Evolutionary conservation across 1,139 yeast genomes (phyloP).

Genomic region (Debaryomyces psychrophilus): DNA sequence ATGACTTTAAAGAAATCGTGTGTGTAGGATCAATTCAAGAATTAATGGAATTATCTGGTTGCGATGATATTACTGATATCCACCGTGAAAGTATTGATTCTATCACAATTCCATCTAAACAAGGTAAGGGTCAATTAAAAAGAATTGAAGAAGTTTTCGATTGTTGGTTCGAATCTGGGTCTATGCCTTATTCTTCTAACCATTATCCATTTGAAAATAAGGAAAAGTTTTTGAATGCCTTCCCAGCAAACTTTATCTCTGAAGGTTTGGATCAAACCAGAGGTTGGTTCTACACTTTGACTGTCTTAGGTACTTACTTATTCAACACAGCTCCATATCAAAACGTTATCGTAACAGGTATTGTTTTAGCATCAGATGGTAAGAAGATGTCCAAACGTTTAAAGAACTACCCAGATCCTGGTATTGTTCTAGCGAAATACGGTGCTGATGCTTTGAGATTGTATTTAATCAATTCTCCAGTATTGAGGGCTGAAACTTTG

Average conservation of each 20-base stretch:
- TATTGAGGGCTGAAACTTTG: slow-evolving; percentile 92
- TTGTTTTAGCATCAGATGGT: slow-evolving; percentile 96
- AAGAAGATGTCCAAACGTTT: slow-evolving; percentile 98
- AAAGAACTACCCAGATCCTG: slow-evolving; percentile 97
- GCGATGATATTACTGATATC: slow-evolving; percentile 76
- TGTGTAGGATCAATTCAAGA: slow-evolving; percentile 92
- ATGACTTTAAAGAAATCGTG: slow-evolving; percentile 87
- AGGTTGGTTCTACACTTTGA: slow-evolving; percentile 99
- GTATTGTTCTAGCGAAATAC: slow-evolving; percentile 73
- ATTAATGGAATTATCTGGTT: slow-evolving; percentile 82
- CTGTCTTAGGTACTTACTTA: slow-evolving; percentile 93
- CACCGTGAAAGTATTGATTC: slow-evolving; percentile 93
- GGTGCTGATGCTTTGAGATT: slow-evolving; percentile 98
- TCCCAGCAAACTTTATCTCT: slow-evolving; percentile 97
- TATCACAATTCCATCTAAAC: slow-evolving; percentile 89
- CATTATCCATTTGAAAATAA: slow-evolving; percentile 94
- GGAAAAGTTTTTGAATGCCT: slow-evolving; percentile 72
- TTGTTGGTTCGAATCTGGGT: slow-evolving; percentile 99
- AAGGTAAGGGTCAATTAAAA: slow-evolving; percentile 83
- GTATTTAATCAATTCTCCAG: slow-evolving; percentile 96
- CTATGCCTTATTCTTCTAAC: slow-evolving; percentile 97
- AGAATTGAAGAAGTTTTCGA: slow-evolving; percentile 98
- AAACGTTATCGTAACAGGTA: slow-evolving; percentile 95
- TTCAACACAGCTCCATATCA: slow-evolving; percentile 92
- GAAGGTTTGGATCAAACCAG: slow-evolving; percentile 99